phyloP scores from a whole-genome alignment of 1,139 yeast species.

The Zygosaccharomyces sapae region DNA sequence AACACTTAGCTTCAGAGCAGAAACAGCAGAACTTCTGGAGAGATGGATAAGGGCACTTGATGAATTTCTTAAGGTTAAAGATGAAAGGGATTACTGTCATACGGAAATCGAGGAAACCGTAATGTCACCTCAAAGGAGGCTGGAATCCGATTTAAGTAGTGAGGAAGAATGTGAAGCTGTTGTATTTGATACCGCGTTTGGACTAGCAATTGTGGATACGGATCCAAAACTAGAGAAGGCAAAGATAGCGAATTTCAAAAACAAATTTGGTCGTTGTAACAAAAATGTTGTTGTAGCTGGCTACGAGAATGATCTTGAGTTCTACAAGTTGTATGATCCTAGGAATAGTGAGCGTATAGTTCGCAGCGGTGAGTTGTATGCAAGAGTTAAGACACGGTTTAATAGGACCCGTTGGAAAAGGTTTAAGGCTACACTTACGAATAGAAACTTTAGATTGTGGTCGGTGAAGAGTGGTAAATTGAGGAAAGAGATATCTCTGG shows the following conservation, averaged over 20 bases:
- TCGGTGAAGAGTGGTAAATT: conserved; percentile 20
- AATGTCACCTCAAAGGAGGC: not conserved
- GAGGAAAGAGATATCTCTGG: conserved; percentile 16
- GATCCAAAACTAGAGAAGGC: conserved; percentile 4
- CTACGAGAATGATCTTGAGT: conserved; percentile 20
- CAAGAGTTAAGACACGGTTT: conserved; percentile 20
- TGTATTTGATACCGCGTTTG: not conserved
- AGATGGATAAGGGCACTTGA: conserved; percentile 20
- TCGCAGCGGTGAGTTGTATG: conserved; percentile 17
- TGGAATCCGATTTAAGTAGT: conserved; percentile 4
- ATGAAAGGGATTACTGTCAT: not conserved
- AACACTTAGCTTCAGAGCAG: conserved; percentile 20
- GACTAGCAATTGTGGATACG: conserved; percentile 10
- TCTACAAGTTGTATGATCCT: conserved; percentile 23
- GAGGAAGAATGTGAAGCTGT: conserved; percentile 12
- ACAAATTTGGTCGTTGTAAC: not conserved
- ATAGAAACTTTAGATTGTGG: conserved; percentile 16
- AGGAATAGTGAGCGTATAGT: conserved; percentile 17
- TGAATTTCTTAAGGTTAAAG: conserved; percentile 11
- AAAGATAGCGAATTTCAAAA: conserved; percentile 1
- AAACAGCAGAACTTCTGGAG: conserved; percentile 7
- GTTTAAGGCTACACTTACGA: conserved; percentile 20
- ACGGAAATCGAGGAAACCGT: not conserved
- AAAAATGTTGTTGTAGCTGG: conserved; percentile 7
- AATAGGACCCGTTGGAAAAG: conserved; percentile 27